phyloP scores from a whole-genome alignment of 148 eudicot species.

The Fagopyrum esculentum region DNA sequence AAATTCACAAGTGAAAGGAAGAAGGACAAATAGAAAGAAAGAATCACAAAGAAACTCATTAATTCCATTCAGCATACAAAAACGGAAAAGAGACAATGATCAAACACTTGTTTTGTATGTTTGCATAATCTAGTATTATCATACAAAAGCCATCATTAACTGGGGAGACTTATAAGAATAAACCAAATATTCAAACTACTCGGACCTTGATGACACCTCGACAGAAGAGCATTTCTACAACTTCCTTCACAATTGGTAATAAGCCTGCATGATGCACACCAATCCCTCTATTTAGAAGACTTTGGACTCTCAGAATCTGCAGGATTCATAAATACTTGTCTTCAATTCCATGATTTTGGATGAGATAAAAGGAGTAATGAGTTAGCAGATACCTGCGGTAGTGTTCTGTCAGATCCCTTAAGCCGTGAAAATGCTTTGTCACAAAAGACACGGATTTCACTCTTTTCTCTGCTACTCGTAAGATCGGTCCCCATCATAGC shows the following conservation, averaged over 20 bases:
- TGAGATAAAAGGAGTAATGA: not conserved
- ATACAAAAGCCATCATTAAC: not conserved
- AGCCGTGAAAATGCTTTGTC: constrained; percentile 97
- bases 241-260: constrained; percentile 98
- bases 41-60: not conserved
- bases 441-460: constrained; percentile 91
- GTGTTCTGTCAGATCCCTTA: constrained; percentile 89
- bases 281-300: constrained; percentile 83
- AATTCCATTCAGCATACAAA: not conserved
- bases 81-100: not conserved
- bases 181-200: not conserved
- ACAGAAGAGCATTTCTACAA: constrained; percentile 97
- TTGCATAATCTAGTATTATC: not conserved
- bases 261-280: constrained; percentile 99
- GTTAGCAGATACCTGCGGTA: constrained; percentile 64
- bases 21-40: not conserved
- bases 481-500: constrained; percentile 69
- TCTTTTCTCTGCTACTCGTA: constrained; percentile 82
- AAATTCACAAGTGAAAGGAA: not conserved
- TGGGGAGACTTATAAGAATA: not conserved
- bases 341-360: not conserved
- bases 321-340: constrained; percentile 12
- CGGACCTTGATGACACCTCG: constrained; percentile 95
- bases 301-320: constrained; percentile 82
- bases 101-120: not conserved